A percentile compares a stretch with the other conserved stretches of the same genome.
phyloP scores from a whole-genome alignment of 2,329 filamentous ascomycete genomes.

The Xylariales sp. region DNA sequence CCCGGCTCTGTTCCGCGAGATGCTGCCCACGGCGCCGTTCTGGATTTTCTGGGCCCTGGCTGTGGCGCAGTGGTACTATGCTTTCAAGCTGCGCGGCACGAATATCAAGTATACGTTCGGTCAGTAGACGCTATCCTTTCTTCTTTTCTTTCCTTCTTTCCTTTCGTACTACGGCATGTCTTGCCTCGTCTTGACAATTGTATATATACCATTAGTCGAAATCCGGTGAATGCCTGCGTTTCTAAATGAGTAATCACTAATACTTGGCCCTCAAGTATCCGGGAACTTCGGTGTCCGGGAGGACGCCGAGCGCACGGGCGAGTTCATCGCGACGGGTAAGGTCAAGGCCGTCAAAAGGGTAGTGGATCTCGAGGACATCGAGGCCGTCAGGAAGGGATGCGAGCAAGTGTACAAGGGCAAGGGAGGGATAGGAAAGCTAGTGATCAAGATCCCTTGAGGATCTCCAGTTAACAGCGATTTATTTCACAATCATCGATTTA shows the following conservation, averaged over 20 bases:
- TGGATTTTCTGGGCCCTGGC: conserved; percentile 50
- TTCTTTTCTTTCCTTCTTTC: not conserved
- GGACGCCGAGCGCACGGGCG: conserved; percentile 57
- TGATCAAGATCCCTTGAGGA: conserved; percentile 52
- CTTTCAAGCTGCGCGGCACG: conserved; percentile 58
- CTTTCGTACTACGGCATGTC: not conserved
- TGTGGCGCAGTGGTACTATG: conserved; percentile 51
- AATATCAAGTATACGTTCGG: conserved; percentile 56
- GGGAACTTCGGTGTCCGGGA: conserved; percentile 55
- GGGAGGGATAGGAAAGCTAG: conserved; percentile 58
- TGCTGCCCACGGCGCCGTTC: conserved; percentile 52
- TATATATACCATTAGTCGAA: not conserved
- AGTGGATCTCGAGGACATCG: conserved; percentile 57
- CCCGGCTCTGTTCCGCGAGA: conserved; percentile 45
- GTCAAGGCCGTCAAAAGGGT: conserved; percentile 57
- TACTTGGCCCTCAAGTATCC: conserved; percentile 51
- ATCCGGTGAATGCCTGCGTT: not conserved
- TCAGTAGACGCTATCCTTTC: conserved; percentile 2
- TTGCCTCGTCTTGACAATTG: too few species aligned
- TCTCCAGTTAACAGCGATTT: not conserved
- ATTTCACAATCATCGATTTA: not conserved
- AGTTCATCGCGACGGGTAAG: conserved; percentile 56
- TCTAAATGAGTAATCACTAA: conserved; percentile 3
- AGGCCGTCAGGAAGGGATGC: conserved; percentile 56
- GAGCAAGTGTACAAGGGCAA: conserved; percentile 55